Base-by-base conservation (phyloP, 176 grass and related monocot species). In the Rhynchospora breviuscula region DNA sequence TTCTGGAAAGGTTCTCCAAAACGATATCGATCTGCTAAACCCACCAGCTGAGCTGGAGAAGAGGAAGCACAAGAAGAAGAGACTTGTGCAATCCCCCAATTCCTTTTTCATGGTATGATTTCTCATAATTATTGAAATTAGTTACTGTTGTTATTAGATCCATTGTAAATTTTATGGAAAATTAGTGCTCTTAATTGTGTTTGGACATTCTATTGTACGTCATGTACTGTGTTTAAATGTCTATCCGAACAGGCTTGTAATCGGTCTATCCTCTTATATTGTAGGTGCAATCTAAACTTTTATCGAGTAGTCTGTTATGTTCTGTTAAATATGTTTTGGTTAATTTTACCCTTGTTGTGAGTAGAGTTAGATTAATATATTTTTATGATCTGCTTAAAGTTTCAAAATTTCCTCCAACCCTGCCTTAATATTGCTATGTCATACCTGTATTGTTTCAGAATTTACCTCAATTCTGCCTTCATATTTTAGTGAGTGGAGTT, bases 31-130 rank as follows among this genome's bases (percentile, higher is more conserved):
- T 78, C 90, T 95, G 10, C 93, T 95, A 60, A 90, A 95, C 86
- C 93, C 93, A 18, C 93, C 93, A 17, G 84, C 88, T 52, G 93
- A 95, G 58, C 86, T 95, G 46, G 93, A 95, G 88, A 95, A 95
- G 86, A 91, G 60, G 69, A 95, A 92, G 90, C 93, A 95, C 90
- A 95, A 95, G 84, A 92, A 92, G 90, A 95, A 94, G 88, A 90
- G 93, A 72, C 93, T 94, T 43, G 93, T 94, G 63, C 93, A 94
- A 80, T 94, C 93, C 49, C 93, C 93, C 23, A 94, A 94, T 40
- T 94, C 93, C 1, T 94, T 94, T 62, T 94, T 94, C 84, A 95
- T 95, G 93, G 93, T 95, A 84, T 65, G 25, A 10, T 19, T 0
- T 3, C 45, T 51, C 19, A 22, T 13, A 7, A 13, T 72, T 12